Evolutionary conservation across 352 stramenopile genomes (phyloP), one percentile per base, ranked within the genome.

Genomic region (Pilasporangium apinafurcum): DNA sequence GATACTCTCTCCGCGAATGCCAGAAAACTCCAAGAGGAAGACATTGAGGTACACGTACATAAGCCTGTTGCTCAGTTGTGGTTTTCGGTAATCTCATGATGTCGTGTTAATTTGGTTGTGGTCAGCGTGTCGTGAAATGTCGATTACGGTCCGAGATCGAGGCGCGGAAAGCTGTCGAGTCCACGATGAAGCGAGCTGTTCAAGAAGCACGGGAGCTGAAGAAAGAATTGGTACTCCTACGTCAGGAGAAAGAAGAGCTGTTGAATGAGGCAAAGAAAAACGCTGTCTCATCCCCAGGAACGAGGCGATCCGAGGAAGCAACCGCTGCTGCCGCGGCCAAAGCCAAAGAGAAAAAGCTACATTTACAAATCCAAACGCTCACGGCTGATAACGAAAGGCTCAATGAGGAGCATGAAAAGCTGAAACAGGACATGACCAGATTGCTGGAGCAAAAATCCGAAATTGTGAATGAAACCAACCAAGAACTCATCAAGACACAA

Each of bases 101-200:
- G 21, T 12, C 42, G 8, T 17, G 22, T 29, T 40, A 7, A 40
- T 13, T 27, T 3, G 8, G 8, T 37, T 8, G 20, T 17, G 39
- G 24, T 16, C 44, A 88, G 76, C 62, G 71, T 22, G 64, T 89
- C 26, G 77, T 86, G 18, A 89, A 89, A 62, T 89, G 73, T 55
- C 77, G 77, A 12, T 42, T 86, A 13, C 71, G 77, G 8, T 89
- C 77, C 24, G 77, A 89, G 57, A 71, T 81, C 9, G 74, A 89
- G 41, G 74, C 71, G 17, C 68, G 77, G 17, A 89, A 87, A 46
- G 74, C 77, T 1, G 67, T 62, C 1, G 74, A 89, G 40, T 76
- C 56, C 22, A 84, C 71, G 17, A 87, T 84, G 77, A 87, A 84
- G 52, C 71, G 74, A 7, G 77, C 74, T 1, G 74, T 89, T 21